Conservation (phyloP, 306 rosid species). For the Prunus armeniaca region DNA sequence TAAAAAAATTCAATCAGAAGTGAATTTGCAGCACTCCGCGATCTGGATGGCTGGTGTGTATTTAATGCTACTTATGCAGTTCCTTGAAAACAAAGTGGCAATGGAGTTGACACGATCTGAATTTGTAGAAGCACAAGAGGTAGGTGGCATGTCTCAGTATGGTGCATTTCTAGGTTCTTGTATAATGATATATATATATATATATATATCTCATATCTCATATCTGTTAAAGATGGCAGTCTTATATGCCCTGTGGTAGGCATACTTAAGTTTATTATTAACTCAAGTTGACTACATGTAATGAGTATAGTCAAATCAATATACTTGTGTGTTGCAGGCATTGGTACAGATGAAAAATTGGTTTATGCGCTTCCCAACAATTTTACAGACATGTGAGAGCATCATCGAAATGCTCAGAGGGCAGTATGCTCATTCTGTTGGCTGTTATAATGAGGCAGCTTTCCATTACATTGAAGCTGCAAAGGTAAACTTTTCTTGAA, state of each 20-base stretch:
- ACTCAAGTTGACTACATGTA: background rate
- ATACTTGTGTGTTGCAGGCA: slow-evolving; percentile 54
- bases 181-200: background rate
- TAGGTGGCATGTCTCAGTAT: slow-evolving; percentile 30
- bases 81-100: slow-evolving; percentile 97
- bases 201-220: background rate
- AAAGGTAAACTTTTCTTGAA: slow-evolving; percentile 43
- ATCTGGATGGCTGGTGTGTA: slow-evolving; percentile 99
- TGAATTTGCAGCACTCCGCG: slow-evolving; percentile 88
- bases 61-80: slow-evolving; percentile 86
- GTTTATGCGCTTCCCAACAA: slow-evolving; percentile 91
- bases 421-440: slow-evolving; percentile 91
- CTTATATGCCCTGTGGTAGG: background rate
- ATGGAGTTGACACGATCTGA: slow-evolving; percentile 90
- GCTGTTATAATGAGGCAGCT: slow-evolving; percentile 81
- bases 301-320: background rate
- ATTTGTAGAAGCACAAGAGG: slow-evolving; percentile 93
- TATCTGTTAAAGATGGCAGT: background rate
- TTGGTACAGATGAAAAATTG: slow-evolving; percentile 85
- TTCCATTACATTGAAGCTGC: slow-evolving; percentile 87
- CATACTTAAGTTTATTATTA: background rate
- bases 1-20: slow-evolving; percentile 47
- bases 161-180: background rate
- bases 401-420: slow-evolving; percentile 94
- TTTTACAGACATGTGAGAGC: slow-evolving; percentile 90